Evolutionary conservation across 306 rosid species (phyloP).

Genomic region (Senna tora): DNA sequence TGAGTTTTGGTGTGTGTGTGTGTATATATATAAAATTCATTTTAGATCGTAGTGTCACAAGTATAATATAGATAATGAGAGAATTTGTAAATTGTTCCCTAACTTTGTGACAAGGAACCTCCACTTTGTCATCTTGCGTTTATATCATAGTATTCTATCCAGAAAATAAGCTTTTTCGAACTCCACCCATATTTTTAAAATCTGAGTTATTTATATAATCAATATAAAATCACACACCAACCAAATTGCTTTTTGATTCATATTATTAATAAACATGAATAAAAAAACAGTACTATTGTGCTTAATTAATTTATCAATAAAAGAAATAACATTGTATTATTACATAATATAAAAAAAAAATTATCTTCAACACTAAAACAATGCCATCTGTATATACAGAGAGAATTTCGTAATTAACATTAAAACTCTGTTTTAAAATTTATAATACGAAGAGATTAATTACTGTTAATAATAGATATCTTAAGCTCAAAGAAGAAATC

Average conservation of each 20-base stretch:
- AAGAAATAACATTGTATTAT: not conserved
- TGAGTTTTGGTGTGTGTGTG: too few species aligned
- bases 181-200: not conserved
- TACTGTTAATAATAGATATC: too few species aligned
- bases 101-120: not conserved
- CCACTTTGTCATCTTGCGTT: not conserved
- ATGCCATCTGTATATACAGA: too few species aligned
- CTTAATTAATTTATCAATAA: not conserved
- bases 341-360: too few species aligned
- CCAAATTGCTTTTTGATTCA: too few species aligned
- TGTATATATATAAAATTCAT: not conserved
- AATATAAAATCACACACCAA: not conserved
- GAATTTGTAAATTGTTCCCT: slow-evolving; percentile 8
- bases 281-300: not conserved
- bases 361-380: not conserved
- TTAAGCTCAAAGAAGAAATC: too few species aligned
- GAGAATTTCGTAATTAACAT: too few species aligned
- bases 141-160: not conserved
- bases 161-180: not conserved
- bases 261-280: not conserved
- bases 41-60: not conserved
- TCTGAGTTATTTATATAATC: not conserved
- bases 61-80: not conserved
- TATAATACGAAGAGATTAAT: too few species aligned
- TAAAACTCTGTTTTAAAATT: too few species aligned